Percentiles rank a stretch among this genome's conserved stretches.
These are phyloP conservation scores for Coemansia sp. DNA, from an alignment of 192 early-diverging fungal species.

Conservation along the genomic window DNA sequence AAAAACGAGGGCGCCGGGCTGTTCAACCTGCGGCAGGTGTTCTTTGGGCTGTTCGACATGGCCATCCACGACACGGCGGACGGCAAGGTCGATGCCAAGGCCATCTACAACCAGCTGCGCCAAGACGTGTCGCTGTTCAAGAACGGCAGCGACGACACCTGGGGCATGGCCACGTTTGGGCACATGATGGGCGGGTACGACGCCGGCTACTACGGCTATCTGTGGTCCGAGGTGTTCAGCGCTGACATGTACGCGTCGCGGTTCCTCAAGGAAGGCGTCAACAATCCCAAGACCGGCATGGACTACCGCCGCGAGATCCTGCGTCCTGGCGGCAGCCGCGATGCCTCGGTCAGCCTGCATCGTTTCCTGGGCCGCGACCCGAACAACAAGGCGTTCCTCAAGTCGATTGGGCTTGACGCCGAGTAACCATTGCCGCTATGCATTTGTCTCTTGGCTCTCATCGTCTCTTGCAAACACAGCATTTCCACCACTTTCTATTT, in stretches of 20 bases:
- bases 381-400: constrained; percentile 75
- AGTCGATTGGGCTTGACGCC: constrained; percentile 62
- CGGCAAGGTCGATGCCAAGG: constrained; percentile 43
- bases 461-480: background rate
- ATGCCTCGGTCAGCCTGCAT: constrained; percentile 70
- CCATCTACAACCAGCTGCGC: constrained; percentile 51
- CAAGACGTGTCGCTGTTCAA: constrained; percentile 43
- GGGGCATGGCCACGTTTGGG: constrained; percentile 58
- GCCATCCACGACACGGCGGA: constrained; percentile 66
- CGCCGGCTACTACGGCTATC: constrained; percentile 75
- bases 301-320: constrained; percentile 72
- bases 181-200: constrained; percentile 80
- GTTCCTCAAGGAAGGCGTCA: constrained; percentile 65
- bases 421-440: background rate
- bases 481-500: background rate
- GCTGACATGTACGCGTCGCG: constrained; percentile 80
- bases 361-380: constrained; percentile 83
- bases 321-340: constrained; percentile 66
- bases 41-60: constrained; percentile 79
- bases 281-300: constrained; percentile 59
- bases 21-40: constrained; percentile 73
- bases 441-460: background rate
- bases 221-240: constrained; percentile 78
- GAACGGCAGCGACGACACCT: constrained; percentile 55
- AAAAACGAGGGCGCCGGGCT: constrained; percentile 79